Evolutionary conservation across 495 filamentous ascomycete genomes (phyloP), one percentile per base, ranked within the genome.

Genomic region (Podospora comata): DNA sequence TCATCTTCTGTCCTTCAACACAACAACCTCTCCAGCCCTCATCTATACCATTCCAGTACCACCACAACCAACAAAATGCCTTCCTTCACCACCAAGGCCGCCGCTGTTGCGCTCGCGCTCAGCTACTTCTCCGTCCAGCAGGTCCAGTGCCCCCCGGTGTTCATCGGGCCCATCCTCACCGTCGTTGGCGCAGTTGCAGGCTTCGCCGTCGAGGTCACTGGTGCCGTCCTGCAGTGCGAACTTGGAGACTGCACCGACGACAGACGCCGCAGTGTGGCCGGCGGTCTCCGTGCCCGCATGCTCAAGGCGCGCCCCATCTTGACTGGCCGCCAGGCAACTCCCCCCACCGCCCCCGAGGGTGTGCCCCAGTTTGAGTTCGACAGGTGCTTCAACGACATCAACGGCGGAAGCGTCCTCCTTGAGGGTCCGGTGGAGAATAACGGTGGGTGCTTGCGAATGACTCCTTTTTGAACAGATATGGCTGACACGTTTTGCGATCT

Each of bases 51-150:
- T 23, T 23, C 23, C 23, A 23, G 0, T 23, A 23, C 23, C 56
- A 58, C 23, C n/a, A 20, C 56, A 58, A 58, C 56, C 59, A 61
- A 5, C 59, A 61, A 16, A 1, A 61, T 61, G 59, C 58, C 58
- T 60, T 61, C 23, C 20, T 61, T 11, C 27, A 28, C 27, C 6
- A 18, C 26, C 59, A 61, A 61, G 27, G 23, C 30, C 59, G 7
- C 26, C 30, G 20, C 5, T 30, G 59, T 30, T 18, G 27, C 59
- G 4, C 39, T 48, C 39, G 59, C 59, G 5, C 6, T 30, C 23
- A 15, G 16, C 59, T 61, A 61, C 59, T 5, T 61, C 2, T 18
- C 30, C 4, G 59, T 18, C 20, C 59, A 61, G 27, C 59, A 61
- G 27, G 59, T 61, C 59, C 59, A 61, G 59, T 61, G 59, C 16